A percentile compares a stretch with the other conserved stretches of the same genome.
phyloP scores from a whole-genome alignment of 202 grass and related monocot species.

The Carex sylvatica region DNA sequence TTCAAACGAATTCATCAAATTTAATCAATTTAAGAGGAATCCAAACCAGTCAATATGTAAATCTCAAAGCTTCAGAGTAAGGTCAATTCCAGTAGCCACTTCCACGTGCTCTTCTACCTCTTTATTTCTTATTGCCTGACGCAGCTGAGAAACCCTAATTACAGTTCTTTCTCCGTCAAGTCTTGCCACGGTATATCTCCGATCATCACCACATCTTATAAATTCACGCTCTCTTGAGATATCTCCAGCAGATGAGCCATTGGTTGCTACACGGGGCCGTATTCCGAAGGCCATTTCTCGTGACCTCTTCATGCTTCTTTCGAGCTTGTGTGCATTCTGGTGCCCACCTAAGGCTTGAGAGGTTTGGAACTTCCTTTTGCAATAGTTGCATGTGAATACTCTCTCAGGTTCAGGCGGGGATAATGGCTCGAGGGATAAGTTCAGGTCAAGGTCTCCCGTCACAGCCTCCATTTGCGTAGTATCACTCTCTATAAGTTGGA shows the following conservation, averaged over 20 bases:
- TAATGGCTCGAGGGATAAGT: background rate
- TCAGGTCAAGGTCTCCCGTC: conserved; percentile 5
- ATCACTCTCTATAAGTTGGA: background rate
- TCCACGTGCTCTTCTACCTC: conserved; percentile 6
- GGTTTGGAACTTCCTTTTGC: conserved; percentile 26
- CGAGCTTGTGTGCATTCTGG: conserved; percentile 27
- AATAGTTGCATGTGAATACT: conserved; percentile 29
- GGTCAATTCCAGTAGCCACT: conserved; percentile 17
- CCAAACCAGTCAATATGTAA: background rate
- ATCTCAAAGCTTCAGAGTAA: conserved; percentile 22
- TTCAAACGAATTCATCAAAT: background rate
- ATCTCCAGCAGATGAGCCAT: background rate
- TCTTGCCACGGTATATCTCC: background rate
- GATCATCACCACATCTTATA: background rate
- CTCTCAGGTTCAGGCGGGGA: conserved; percentile 8
- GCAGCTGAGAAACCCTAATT: conserved; percentile 10
- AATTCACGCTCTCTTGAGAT: background rate
- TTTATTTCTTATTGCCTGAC: background rate
- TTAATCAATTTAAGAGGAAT: background rate
- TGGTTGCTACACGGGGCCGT: background rate
- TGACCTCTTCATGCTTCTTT: conserved; percentile 25
- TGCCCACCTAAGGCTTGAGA: conserved; percentile 28
- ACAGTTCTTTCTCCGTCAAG: conserved; percentile 2
- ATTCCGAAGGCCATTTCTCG: background rate
- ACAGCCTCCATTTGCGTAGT: background rate